Evolutionary conservation across 441 rosid genomes (phyloP).

Genomic region (Eruca vesicaria): DNA sequence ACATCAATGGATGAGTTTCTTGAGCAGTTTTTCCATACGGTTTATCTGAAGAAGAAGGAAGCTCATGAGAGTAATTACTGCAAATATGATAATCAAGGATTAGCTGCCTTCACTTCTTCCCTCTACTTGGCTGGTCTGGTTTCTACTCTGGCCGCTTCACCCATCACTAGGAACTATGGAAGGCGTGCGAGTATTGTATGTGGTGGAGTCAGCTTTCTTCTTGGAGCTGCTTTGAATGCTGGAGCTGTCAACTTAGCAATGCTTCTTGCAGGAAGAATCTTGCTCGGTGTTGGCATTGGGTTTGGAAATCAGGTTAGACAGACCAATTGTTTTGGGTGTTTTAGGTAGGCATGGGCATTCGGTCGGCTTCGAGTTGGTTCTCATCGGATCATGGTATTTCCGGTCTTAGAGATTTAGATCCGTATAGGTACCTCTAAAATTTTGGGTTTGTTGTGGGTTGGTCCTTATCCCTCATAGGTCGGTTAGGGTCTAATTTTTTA

Average conservation of each 20-base stretch:
- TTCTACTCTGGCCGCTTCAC: conserved; percentile 75
- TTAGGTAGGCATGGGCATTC: neutral
- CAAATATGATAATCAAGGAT: conserved; percentile 74
- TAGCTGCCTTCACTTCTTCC: conserved; percentile 90
- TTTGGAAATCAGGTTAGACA: conserved; percentile 82
- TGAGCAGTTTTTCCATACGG: conserved; percentile 59
- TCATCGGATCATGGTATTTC: neutral
- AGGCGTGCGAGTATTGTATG: conserved; percentile 75
- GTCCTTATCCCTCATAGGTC: too few relatives aligned
- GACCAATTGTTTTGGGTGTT: neutral
- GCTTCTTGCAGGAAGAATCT: conserved; percentile 81
- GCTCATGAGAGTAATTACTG: conserved; percentile 93
- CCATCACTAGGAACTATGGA: conserved; percentile 72
- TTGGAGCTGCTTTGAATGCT: conserved; percentile 74
- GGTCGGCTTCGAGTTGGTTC: neutral
- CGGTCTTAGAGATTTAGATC: neutral
- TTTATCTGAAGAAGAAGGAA: conserved; percentile 58
- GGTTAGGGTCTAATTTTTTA: neutral
- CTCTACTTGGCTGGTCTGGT: conserved; percentile 87
- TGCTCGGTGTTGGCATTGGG: conserved; percentile 93
- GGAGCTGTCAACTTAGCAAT: conserved; percentile 61
- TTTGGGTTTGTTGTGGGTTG: too few relatives aligned
- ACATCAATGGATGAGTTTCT: conserved; percentile 88
- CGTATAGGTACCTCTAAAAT: neutral
- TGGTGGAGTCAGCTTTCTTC: conserved; percentile 79